Evolutionary conservation across 2,329 filamentous ascomycete species (phyloP).

Genomic region (Phyllosticta citribraziliensis): DNA sequence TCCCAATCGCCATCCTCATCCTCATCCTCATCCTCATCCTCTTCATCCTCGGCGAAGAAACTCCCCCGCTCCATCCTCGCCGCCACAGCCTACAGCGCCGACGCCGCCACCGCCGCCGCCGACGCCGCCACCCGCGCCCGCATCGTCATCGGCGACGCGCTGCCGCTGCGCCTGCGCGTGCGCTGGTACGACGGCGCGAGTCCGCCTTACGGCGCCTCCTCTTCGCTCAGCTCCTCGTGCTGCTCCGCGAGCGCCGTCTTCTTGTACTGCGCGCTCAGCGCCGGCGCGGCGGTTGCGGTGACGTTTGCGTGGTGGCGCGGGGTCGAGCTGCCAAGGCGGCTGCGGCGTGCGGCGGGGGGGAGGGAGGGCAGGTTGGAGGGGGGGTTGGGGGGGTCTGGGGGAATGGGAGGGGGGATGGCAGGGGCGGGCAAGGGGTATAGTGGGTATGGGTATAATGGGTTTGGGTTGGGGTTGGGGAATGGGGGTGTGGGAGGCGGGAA

Average conservation of each 20-base stretch:
- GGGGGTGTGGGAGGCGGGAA: slow-evolving; percentile 38
- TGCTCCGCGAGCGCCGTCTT: slow-evolving; percentile 42
- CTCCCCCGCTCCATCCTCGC: slow-evolving; percentile 56
- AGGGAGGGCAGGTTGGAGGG: slow-evolving; percentile 41
- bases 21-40: not conserved
- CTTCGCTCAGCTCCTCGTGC: slow-evolving; percentile 13
- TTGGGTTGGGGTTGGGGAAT: slow-evolving; percentile 30
- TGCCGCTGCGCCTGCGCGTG: slow-evolving; percentile 70
- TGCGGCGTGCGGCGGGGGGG: slow-evolving; percentile 39
- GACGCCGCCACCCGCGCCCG: slow-evolving; percentile 47
- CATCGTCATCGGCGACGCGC: slow-evolving; percentile 76
- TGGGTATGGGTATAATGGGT: slow-evolving; percentile 20
- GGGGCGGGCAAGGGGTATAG: slow-evolving; percentile 26
- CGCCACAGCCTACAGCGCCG: slow-evolving; percentile 68
- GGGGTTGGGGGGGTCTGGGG: slow-evolving; percentile 46
- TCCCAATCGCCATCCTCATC: not conserved
- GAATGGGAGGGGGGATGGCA: slow-evolving; percentile 23
- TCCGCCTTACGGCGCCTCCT: slow-evolving; percentile 18
- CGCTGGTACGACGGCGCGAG: slow-evolving; percentile 66
- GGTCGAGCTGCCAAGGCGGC: slow-evolving; percentile 40
- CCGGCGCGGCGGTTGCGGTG: slow-evolving; percentile 37
- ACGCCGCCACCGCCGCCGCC: slow-evolving; percentile 40
- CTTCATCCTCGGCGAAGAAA: not conserved
- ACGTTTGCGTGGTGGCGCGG: slow-evolving; percentile 47
- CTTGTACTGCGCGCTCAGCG: slow-evolving; percentile 40